Base-by-base conservation (phyloP, 805 yeast genomes). In the Hanseniaspora clermontiae region DNA sequence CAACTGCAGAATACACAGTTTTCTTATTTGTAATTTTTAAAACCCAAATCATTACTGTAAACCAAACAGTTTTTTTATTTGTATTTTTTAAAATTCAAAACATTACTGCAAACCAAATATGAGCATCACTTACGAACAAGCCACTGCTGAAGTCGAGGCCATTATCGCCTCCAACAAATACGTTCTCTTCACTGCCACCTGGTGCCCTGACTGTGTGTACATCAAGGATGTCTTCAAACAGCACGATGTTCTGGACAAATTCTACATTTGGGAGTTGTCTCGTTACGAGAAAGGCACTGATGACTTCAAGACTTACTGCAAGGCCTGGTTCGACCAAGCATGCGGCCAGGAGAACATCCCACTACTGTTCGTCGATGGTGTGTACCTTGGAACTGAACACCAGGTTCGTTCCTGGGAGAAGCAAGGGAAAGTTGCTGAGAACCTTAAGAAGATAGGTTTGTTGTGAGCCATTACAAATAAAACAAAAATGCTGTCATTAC, bases 141-240 rank as follows among this genome's bases (percentile, higher is more conserved):
- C 48, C 17, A 29, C 14, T 2, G 11, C 34, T 9, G 48, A 43
- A 43, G 48, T 43, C 8, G 48, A 43, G 9, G 43, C 32, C 3
- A 43, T 43, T 10, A 45, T 37, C 11, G 34, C 36, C 20, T 8
- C 43, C 42, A 69, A 81, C 67, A 71, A 72, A 50, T 79, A 67
- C 61, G 72, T 84, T 57, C 77, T 81, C 75, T 65, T 83, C 15
- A 79, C 85, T 43, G 84, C 83, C 61, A 75, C 83, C 19, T 84
- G 89, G 89, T 84, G 91, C 67, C 85, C 87, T 3, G 90, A 84
- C 63, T 84, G 89, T 61, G 79, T 77, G 53, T 84, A 82, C 64
- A 78, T 83, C 3, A 74, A 77, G 58, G 69, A 70, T 31, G 67
- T 82, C 19, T 82, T 80, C 75, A 72, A 74, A 49, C 75, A 78